Conservation (phyloP, 352 stramenopile species). For the Globisporangium echinulatum region DNA sequence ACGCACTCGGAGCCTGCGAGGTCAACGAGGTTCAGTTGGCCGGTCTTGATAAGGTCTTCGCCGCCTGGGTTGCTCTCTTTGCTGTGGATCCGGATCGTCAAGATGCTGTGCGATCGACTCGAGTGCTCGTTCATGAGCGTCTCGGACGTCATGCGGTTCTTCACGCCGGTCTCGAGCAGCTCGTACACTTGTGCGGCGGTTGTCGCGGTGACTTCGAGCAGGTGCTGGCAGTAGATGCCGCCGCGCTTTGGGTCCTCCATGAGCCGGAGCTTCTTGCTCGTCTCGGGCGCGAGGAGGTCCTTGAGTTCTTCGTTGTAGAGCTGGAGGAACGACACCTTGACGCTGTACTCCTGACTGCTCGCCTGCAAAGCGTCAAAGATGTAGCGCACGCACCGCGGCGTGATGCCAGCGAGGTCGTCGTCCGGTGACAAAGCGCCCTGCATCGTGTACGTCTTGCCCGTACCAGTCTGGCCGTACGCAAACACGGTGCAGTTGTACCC, state of each 20-base stretch:
- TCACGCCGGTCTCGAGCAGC: slow-evolving; percentile 84
- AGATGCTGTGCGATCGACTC: slow-evolving; percentile 97
- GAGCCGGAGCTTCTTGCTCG: slow-evolving; percentile 75
- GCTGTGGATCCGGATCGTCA: slow-evolving; percentile 95
- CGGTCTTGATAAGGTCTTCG: slow-evolving; percentile 85
- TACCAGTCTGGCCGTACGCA: slow-evolving; percentile 96
- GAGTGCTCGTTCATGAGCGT: slow-evolving; percentile 96
- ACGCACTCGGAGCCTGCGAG: slow-evolving; percentile 95
- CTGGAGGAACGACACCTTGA: slow-evolving; percentile 96
- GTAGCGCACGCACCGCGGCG: slow-evolving; percentile 89
- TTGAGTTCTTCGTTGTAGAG: slow-evolving; percentile 99
- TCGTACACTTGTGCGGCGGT: slow-evolving; percentile 81
- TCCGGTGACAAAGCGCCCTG: slow-evolving; percentile 88
- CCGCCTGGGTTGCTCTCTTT: slow-evolving; percentile 89
- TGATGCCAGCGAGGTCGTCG: slow-evolving; percentile 90
- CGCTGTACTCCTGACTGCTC: slow-evolving; percentile 87
- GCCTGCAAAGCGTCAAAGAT: slow-evolving; percentile 95
- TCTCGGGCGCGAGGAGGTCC: slow-evolving; percentile 85
- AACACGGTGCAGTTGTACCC: slow-evolving; percentile 97
- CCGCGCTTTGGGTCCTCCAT: slow-evolving; percentile 87
- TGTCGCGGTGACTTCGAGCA: slow-evolving; percentile 84
- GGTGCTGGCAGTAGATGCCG: slow-evolving; percentile 85
- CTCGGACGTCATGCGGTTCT: slow-evolving; percentile 89
- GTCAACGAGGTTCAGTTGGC: slow-evolving; percentile 97
- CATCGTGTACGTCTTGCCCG: slow-evolving; percentile 99